Base-by-base conservation (phyloP, 2,329 filamentous ascomycete genomes). In the Colletotrichum agaves region DNA sequence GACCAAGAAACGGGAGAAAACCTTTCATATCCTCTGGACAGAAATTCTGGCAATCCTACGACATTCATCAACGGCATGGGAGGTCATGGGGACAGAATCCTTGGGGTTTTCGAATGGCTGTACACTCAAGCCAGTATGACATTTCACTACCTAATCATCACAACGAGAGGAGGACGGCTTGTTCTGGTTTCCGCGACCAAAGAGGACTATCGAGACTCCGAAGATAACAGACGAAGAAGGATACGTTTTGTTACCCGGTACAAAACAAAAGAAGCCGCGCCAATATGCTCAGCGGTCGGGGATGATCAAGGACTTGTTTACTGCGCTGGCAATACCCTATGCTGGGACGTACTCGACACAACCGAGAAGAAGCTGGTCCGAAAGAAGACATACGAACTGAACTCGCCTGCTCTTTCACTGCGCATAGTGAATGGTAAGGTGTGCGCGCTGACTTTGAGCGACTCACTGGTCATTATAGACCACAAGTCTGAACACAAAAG, bases 91-190 rank as follows among this genome's bases (percentile, higher is more conserved):
- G 89, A 91, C 69, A 83, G 82, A 43, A 85, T 94, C 1, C 82
- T 87, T 47, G 83, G 86, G 1, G 76, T 94, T 7, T 76, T 85
- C 1, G 88, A 92, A 69, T 94, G 91, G 91, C 75, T 82, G 5
- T 88, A 87, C 69, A 78, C 81, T 35, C 86, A 87, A 62, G 82
- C 87, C 41, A 82, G 81, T n/a, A 87, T 85, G 62, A 83, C 78
- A 0, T 91, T 90, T 76, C 83, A 86, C 2, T 91, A 89, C 73
- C 81, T 93, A 35, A 82, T 93, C 13, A 83, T 91, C 11, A 83
- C 86, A 4, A 87, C 87, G 0, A 82, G 81, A 35, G 78, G 79
- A 10, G 88, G 88, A 1, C 80, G 83, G 5, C 78, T 92, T 12
- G 73, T 89, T 19, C 82, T 91, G 7, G 81, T 90, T 63, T 70